These are phyloP conservation scores for Phytopythium oedochilum DNA, from an alignment of 352 stramenopile species.

Conservation along the genomic window DNA sequence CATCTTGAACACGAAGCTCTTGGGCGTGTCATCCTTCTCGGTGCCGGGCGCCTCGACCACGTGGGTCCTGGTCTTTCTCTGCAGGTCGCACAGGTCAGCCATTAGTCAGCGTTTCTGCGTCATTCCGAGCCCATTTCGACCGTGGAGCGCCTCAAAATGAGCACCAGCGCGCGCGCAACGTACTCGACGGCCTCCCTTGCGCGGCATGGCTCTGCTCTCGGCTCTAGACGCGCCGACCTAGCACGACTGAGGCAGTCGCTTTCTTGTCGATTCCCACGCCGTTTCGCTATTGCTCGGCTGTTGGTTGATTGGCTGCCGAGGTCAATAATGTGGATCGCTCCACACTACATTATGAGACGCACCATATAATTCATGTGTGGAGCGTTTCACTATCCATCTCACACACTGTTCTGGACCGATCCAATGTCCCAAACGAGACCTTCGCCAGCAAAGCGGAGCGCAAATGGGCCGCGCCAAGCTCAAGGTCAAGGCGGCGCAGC, in stretches of 20 bases:
- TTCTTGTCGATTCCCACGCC: background rate
- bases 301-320: conserved; percentile 7
- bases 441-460: background rate
- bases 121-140: background rate
- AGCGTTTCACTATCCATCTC: background rate
- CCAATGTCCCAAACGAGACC: background rate
- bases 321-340: conserved; percentile 4
- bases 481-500: background rate
- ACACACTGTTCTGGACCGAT: background rate
- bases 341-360: background rate
- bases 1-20: conserved; percentile 92
- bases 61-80: conserved; percentile 86
- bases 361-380: background rate
- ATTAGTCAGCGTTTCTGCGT: background rate
- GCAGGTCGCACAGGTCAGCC: background rate
- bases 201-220: conserved; percentile 45
- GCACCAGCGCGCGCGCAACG: conserved; percentile 13
- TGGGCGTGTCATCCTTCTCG: conserved; percentile 84
- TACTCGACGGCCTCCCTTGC: conserved; percentile 85
- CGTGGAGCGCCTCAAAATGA: background rate
- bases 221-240: background rate
- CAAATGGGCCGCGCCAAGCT: conserved; percentile 2
- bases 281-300: background rate
- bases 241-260: background rate
- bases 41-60: conserved; percentile 51